Conservation (phyloP, 164 flowering plant genomes). For the Stephania yunnanensis region DNA sequence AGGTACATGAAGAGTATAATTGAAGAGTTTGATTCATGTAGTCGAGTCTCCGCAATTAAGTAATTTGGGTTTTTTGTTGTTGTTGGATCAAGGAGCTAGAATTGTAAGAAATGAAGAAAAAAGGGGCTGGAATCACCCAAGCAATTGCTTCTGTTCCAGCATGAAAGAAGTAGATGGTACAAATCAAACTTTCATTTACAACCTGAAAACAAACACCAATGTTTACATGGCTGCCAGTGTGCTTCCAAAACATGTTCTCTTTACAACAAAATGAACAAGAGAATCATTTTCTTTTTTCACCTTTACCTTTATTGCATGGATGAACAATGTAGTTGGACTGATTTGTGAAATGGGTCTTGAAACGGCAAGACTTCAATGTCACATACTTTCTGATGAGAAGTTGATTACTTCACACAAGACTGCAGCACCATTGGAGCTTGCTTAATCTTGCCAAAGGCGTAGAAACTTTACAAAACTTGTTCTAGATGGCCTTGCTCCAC, state of each 20-base stretch:
- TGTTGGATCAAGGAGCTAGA: too few relatives aligned
- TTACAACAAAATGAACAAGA: constrained; percentile 3
- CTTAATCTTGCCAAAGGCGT: background rate
- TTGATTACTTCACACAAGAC: background rate
- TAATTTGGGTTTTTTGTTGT: too few relatives aligned
- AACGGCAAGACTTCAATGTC: background rate
- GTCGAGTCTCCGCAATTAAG: too few relatives aligned
- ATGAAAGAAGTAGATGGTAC: too few relatives aligned
- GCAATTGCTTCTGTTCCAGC: too few relatives aligned
- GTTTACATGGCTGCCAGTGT: background rate
- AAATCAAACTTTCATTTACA: too few relatives aligned
- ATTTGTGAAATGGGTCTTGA: background rate
- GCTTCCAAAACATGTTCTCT: constrained; percentile 4
- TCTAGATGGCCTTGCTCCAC: background rate
- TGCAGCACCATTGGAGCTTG: background rate
- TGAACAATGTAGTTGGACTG: constrained; percentile 1
- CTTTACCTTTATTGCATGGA: background rate
- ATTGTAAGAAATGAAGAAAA: too few relatives aligned
- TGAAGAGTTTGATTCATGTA: too few relatives aligned
- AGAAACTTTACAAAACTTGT: background rate
- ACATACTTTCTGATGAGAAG: background rate
- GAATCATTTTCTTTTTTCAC: background rate
- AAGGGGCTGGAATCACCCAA: too few relatives aligned
- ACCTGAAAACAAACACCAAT: background rate
- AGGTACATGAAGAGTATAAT: too few relatives aligned